These are phyloP conservation scores for Fusarium sp. DNA, from an alignment of 2,329 filamentous ascomycete genomes.

Conservation along the genomic window DNA sequence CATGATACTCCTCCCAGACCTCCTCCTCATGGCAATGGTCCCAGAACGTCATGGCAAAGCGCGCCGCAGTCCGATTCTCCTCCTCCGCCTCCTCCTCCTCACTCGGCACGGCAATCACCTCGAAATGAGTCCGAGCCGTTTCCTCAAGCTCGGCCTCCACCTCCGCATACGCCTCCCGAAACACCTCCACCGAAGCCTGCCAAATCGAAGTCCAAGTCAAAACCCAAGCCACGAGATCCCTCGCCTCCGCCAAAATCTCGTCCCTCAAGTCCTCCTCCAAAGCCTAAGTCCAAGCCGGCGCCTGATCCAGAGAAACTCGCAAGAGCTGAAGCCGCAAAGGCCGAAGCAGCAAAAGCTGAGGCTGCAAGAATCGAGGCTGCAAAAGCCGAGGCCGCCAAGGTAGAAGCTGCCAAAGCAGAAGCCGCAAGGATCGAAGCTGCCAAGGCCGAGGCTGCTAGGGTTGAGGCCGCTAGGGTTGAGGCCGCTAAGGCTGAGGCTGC, in stretches of 20 bases:
- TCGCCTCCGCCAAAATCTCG: slow-evolving; percentile 41
- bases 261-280: slow-evolving; percentile 35
- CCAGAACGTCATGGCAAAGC: slow-evolving; percentile 55
- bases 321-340: not conserved
- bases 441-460: not conserved
- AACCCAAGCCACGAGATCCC: slow-evolving; percentile 29
- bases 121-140: slow-evolving; percentile 37
- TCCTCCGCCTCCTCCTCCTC: slow-evolving; percentile 40
- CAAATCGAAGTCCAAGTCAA: slow-evolving; percentile 28
- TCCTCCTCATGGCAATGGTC: slow-evolving; percentile 47
- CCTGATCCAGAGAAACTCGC: slow-evolving; percentile 27
- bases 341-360: not conserved
- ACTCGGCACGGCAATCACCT: slow-evolving; percentile 36
- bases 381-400: not conserved
- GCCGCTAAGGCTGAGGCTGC: not conserved
- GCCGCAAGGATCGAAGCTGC: not conserved
- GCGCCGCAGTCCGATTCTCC: slow-evolving; percentile 43
- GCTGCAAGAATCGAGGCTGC: not conserved
- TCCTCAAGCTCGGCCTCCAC: slow-evolving; percentile 32
- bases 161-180: slow-evolving; percentile 37
- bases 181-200: slow-evolving; percentile 43
- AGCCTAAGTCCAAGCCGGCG: slow-evolving; percentile 32
- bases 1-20: slow-evolving; percentile 44
- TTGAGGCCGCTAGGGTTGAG: not conserved
- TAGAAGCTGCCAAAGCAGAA: not conserved